Base-by-base conservation (phyloP, 805 yeast genomes). In the Candida easanensis region DNA sequence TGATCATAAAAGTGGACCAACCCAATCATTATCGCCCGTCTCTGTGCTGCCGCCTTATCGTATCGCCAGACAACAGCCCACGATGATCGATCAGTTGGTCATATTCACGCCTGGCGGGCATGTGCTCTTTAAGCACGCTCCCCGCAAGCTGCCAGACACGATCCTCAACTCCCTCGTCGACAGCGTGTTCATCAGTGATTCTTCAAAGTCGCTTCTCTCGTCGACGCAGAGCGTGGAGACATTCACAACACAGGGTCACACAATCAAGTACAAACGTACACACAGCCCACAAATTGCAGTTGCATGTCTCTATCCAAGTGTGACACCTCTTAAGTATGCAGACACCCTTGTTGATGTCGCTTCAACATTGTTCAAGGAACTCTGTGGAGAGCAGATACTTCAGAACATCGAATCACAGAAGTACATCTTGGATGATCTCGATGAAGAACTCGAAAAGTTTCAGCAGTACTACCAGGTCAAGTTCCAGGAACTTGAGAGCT, bases 31-130 rank as follows among this genome's bases (percentile, higher is more conserved):
- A n/a, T n/a, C n/a, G n/a, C n/a, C n/a, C n/a, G n/a, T n/a, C n/a
- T n/a, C n/a, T n/a, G n/a, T n/a, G n/a, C n/a, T n/a, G n/a, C n/a
- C n/a, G n/a, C n/a, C n/a, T n/a, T n/a, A n/a, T n/a, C n/a, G n/a
- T n/a, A n/a, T n/a, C n/a, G n/a, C n/a, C n/a, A n/a, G n/a, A n/a
- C n/a, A n/a, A n/a, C n/a, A n/a, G n/a, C n/a, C n/a, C n/a, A n/a
- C n/a, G n/a, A 69, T 72, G 79, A 65, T 75, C 35, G 80, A 75
- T 49, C 76, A 70, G 49, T 66, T 76, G 42, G 53, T 70, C 9
- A 66, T 79, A 1, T 77, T 79, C 57, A 65, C 74, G 4, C 69
- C 71, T 1, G 71, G 77, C 9, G 86, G 86, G 1, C 57, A 70
- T 10, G 80, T 80, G 19, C 62, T 72, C 14, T 79, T 73, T 71